A percentile compares a stretch with the other conserved stretches of the same genome.
Conservation (phyloP, 140 eudicot genomes). For the Cichorium intybus region DNA sequence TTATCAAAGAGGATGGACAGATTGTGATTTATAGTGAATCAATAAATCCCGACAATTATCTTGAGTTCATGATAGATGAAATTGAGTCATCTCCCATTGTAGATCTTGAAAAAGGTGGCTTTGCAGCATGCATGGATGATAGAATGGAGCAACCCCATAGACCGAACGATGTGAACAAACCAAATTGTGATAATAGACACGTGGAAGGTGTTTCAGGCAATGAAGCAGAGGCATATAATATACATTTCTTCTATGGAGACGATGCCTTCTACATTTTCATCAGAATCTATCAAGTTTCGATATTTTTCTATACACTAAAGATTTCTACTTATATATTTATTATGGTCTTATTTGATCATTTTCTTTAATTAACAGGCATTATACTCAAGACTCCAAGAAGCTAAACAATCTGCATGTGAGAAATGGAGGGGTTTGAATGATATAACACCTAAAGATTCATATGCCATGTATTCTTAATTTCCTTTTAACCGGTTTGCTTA, state of each 20-base stretch:
- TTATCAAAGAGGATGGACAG: slow-evolving; percentile 30
- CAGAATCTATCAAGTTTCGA: slow-evolving; percentile 63
- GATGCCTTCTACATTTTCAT: slow-evolving; percentile 63
- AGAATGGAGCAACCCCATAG: slow-evolving; percentile 18
- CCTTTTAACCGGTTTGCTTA: not conserved
- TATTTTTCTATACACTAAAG: not conserved
- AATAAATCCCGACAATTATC: slow-evolving; percentile 21
- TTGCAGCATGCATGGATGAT: slow-evolving; percentile 29
- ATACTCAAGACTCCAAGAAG: slow-evolving; percentile 10
- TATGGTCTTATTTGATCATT: not conserved
- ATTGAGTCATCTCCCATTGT: slow-evolving; percentile 57
- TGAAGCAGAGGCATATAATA: slow-evolving; percentile 37
- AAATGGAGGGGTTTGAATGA: slow-evolving; percentile 4
- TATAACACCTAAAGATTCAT: not conserved
- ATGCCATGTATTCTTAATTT: not conserved
- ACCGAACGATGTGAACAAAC: slow-evolving; percentile 17
- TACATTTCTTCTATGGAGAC: slow-evolving; percentile 55
- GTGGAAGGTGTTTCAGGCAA: slow-evolving; percentile 9
- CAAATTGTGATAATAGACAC: not conserved
- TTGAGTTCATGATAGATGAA: slow-evolving; percentile 49
- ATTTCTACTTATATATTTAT: not conserved
- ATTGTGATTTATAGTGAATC: slow-evolving; percentile 8
- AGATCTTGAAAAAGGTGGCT: slow-evolving; percentile 40
- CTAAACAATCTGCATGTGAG: not conserved
- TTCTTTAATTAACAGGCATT: slow-evolving; percentile 1